Evolutionary conservation across 164 flowering plant species (phyloP).

Genomic region (Umbilicus rupestris): DNA sequence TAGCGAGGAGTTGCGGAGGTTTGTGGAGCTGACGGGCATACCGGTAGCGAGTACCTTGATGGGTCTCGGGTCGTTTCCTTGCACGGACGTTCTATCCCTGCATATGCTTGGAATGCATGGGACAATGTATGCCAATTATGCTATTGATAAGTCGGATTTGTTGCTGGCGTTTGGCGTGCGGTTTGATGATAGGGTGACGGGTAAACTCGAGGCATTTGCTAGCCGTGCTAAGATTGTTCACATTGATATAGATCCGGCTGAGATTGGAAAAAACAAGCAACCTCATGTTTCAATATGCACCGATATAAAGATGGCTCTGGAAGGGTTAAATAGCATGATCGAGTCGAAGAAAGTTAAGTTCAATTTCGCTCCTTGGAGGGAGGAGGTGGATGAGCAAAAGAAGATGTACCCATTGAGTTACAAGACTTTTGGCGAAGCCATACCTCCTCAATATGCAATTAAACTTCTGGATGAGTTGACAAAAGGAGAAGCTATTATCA

Average conservation of each 20-base stretch:
- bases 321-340: slow-evolving; percentile 35
- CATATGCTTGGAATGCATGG: slow-evolving; percentile 83
- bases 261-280: slow-evolving; percentile 73
- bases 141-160: slow-evolving; percentile 47
- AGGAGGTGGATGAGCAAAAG: slow-evolving; percentile 46
- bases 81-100: slow-evolving; percentile 33
- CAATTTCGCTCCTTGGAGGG: slow-evolving; percentile 46
- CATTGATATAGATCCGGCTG: slow-evolving; percentile 63
- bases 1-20: slow-evolving; percentile 41
- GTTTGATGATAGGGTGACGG: slow-evolving; percentile 71
- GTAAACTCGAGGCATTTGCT: slow-evolving; percentile 64
- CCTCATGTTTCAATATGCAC: slow-evolving; percentile 61
- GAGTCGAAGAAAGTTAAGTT: slow-evolving; percentile 22
- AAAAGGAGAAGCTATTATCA: slow-evolving; percentile 38
- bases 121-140: slow-evolving; percentile 62
- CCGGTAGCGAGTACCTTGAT: slow-evolving; percentile 67
- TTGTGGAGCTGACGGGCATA: slow-evolving; percentile 57
- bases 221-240: slow-evolving; percentile 68
- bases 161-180: slow-evolving; percentile 68
- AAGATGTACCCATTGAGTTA: slow-evolving; percentile 36
- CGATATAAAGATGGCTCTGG: slow-evolving; percentile 42
- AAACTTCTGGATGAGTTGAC: slow-evolving; percentile 42
- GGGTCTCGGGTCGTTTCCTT: slow-evolving; percentile 52
- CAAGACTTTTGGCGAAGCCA: slow-evolving; percentile 51
- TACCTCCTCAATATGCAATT: slow-evolving; percentile 62